Percentiles rank a stretch among this genome's conserved stretches.
These are phyloP conservation scores for Mrakia frigida DNA, from an alignment of 768 basidiomycete genomes.

Conservation along the genomic window DNA sequence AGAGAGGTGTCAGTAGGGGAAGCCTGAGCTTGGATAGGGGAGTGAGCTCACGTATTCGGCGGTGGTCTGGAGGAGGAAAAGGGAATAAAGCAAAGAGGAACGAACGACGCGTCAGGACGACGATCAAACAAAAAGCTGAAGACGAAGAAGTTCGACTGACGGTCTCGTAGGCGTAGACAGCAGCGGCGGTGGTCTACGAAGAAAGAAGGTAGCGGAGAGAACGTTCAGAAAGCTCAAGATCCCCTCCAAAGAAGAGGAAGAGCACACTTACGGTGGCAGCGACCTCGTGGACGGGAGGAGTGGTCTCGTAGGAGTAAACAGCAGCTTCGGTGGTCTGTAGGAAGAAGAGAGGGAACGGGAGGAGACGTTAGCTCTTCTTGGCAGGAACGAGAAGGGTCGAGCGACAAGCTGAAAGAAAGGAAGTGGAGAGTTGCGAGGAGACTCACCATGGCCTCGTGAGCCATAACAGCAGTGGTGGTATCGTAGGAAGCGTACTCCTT, in stretches of 20 bases:
- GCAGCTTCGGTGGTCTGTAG: conserved; percentile 8
- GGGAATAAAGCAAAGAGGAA: too few species aligned
- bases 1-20: not conserved
- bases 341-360: not conserved
- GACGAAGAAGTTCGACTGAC: not conserved
- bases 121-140: not conserved
- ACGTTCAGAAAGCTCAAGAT: not conserved
- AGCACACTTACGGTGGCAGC: not conserved
- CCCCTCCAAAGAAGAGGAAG: not conserved
- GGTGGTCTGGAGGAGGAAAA: not conserved
- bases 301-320: not conserved
- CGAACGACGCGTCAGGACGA: not conserved
- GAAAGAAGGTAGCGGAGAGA: not conserved
- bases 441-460: not conserved
- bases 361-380: too few species aligned
- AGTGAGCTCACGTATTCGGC: not conserved
- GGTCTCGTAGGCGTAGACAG: not conserved
- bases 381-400: not conserved
- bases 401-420: not conserved
- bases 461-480: not conserved
- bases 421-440: not conserved
- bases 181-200: not conserved
- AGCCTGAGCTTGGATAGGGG: too few species aligned
- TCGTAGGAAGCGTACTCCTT: not conserved
- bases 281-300: not conserved